Conservation (phyloP, 208 protist genomes). For the Porcisia hertigi region DNA sequence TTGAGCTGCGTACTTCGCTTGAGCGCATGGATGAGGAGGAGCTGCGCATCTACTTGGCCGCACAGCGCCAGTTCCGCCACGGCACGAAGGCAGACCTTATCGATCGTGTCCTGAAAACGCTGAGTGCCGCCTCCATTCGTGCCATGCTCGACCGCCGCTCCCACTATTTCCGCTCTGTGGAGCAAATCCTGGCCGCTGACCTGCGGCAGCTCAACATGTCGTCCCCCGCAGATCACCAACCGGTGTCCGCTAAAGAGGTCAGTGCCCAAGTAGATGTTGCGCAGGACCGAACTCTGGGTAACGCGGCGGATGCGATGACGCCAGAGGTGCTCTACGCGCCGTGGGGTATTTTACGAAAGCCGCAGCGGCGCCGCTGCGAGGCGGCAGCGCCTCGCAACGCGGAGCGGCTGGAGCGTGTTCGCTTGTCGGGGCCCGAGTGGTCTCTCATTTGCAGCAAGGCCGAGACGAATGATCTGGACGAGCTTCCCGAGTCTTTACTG, state of each 20-base stretch:
- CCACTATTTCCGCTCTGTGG: conserved; percentile 89
- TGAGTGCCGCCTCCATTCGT: conserved; percentile 58
- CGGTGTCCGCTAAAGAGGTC: neutral
- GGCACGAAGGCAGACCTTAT: conserved; percentile 75
- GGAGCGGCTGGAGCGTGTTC: conserved; percentile 67
- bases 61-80: conserved; percentile 83
- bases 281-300: conserved; percentile 49
- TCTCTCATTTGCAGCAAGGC: conserved; percentile 64
- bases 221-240: neutral
- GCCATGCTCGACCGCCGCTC: conserved; percentile 78
- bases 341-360: conserved; percentile 87
- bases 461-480: conserved; percentile 70
- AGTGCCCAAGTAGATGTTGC: neutral
- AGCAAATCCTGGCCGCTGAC: conserved; percentile 72
- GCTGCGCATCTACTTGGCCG: conserved; percentile 88
- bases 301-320: conserved; percentile 39
- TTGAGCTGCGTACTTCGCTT: conserved; percentile 48
- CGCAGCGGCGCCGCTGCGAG: conserved; percentile 33
- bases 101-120: conserved; percentile 61
- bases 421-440: conserved; percentile 65
- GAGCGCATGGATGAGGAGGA: conserved; percentile 82
- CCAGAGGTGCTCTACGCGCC: conserved; percentile 82
- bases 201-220: conserved; percentile 47
- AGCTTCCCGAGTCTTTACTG: conserved; percentile 79
- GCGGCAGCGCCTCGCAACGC: conserved; percentile 22